Evolutionary conservation across 805 yeast species (phyloP), one percentile per base, ranked within the genome.

Genomic region (Yarrowia osloensis): DNA sequence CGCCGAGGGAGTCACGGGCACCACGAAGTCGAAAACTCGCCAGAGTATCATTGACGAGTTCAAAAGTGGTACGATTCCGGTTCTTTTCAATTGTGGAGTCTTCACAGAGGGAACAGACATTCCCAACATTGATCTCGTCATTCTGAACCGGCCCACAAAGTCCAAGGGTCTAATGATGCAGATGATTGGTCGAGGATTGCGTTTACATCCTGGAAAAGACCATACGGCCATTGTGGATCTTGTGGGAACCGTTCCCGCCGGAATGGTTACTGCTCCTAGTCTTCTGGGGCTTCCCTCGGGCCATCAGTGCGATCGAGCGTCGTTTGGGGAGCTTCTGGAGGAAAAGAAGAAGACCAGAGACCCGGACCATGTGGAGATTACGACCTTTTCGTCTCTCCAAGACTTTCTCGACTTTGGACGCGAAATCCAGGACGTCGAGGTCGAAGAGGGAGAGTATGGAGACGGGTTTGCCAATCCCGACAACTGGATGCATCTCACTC

Each of bases 31-130:
- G 21, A 73, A 74, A 6, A 86, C 83, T 46, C 79, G 98, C 46
- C 81, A 78, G 17, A 72, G 75, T 2, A 80, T 86, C 0, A 76
- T 92, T 1, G 76, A 78, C 6, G 87, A 84, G 39, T 94, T 93
- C 74, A 82, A 81, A 69, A 71, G 77, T 0, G 92, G 95, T 0
- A 74, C 81, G 17, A 80, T 90, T 21, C 85, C 88, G 4, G 96
- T 94, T 0, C 77, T 93, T 33, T 83, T 95, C 78, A 94, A 94
- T 73, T 95, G 97, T 74, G 91, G 89, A 19, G 90, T 93, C 6
- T 88, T 94, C 71, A 93, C 97, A 0, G 98, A 93, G 75, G 98
- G 98, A 0, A 91, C 98, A 0, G 98, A 93, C 77, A 87, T 94
- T 21, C 98, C 98, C 2, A 87, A 87, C 69, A 88, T 92, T 67